Conservation (phyloP, 2,329 filamentous ascomycete species). For the Neobulgaria alba region DNA sequence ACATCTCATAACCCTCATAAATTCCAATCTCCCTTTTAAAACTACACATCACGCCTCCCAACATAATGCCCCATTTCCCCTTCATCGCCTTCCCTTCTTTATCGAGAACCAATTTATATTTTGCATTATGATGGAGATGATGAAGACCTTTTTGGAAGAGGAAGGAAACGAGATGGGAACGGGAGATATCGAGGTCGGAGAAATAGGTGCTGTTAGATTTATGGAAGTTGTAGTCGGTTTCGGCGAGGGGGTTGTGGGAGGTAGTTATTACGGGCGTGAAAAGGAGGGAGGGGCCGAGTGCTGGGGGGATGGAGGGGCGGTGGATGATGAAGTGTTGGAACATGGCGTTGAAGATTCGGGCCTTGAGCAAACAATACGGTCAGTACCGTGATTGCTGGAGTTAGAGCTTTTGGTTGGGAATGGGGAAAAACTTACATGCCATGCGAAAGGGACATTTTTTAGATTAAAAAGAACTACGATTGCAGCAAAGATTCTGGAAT, state of each 20-base stretch:
- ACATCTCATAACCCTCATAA: conserved; percentile 64
- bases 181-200: conserved; percentile 60
- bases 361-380: conserved; percentile 23
- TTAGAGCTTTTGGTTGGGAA: not conserved
- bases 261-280: conserved; percentile 54
- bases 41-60: conserved; percentile 65
- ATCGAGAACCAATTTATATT: conserved; percentile 8
- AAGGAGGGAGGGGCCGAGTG: conserved; percentile 32
- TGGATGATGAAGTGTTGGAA: conserved; percentile 32
- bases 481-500: conserved; percentile 25
- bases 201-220: conserved; percentile 68
- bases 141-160: conserved; percentile 53
- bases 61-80: conserved; percentile 51
- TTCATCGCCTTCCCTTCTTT: conserved; percentile 37
- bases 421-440: conserved; percentile 42
- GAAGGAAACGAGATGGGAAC: conserved; percentile 70
- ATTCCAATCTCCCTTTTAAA: conserved; percentile 68
- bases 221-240: conserved; percentile 67
- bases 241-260: conserved; percentile 49
- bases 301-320: conserved; percentile 29
- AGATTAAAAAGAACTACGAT: conserved; percentile 41
- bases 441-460: conserved; percentile 50
- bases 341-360: conserved; percentile 39
- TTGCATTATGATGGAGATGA: conserved; percentile 32
- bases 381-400: not conserved